Conservation (phyloP, 805 yeast species). For the Zygotorulaspora sp. region DNA sequence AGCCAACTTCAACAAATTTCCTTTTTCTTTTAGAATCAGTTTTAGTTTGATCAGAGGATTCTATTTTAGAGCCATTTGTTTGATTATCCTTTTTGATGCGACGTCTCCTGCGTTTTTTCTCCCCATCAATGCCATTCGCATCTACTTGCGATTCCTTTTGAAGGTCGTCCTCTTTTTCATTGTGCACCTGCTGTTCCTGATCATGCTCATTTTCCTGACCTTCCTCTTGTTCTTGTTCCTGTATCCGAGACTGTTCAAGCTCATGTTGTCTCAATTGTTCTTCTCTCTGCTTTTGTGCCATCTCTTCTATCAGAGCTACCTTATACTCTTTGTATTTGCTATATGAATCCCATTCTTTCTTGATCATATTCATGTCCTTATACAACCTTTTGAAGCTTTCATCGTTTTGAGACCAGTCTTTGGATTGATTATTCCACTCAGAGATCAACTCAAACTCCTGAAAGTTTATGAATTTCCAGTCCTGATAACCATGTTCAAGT, state of each 20-base stretch:
- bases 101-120: constrained; percentile 6
- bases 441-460: constrained; percentile 37
- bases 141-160: too few relatives aligned
- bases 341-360: constrained; percentile 28
- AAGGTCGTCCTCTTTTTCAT: too few relatives aligned
- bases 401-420: constrained; percentile 23
- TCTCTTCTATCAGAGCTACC: constrained; percentile 13
- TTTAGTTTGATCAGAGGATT: constrained; percentile 2
- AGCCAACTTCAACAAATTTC: constrained; percentile 11
- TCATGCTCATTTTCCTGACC: constrained; percentile 3
- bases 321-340: constrained; percentile 14
- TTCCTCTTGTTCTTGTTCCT: constrained; percentile 1
- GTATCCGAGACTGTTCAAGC: constrained; percentile 1
- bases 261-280: constrained; percentile 1
- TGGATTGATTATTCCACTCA: constrained; percentile 33
- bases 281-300: constrained; percentile 6
- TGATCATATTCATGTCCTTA: constrained; percentile 19
- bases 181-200: too few relatives aligned
- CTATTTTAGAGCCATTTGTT: constrained; percentile 7
- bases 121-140: constrained; percentile 1
- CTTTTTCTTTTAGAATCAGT: constrained; percentile 11
- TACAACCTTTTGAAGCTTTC: constrained; percentile 17
- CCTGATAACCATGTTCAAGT: constrained; percentile 29
- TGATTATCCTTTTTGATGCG: constrained; percentile 3
- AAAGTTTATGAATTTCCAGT: constrained; percentile 34